These are phyloP conservation scores for Alternaria brassicae DNA, from an alignment of 2,329 filamentous ascomycete genomes.

Conservation along the genomic window DNA sequence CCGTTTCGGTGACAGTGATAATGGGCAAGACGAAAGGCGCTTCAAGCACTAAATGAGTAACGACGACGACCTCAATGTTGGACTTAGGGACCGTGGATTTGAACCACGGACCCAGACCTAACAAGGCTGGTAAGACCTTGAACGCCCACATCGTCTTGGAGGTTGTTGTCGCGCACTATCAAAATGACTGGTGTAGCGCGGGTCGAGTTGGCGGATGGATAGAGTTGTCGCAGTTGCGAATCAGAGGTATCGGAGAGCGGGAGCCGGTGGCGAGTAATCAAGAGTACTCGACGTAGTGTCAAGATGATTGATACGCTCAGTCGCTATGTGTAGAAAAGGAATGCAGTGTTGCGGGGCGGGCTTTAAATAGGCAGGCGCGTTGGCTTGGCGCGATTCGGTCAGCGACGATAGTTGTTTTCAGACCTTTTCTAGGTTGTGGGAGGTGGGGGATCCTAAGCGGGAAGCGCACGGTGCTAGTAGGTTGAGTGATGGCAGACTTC, in stretches of 20 bases:
- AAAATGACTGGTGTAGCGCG: not conserved
- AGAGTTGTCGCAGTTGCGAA: not conserved
- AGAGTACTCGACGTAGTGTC: not conserved
- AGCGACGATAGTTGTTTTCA: not conserved
- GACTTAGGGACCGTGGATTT: not conserved
- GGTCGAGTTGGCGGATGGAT: not conserved
- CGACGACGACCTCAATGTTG: not conserved
- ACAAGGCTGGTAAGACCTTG: constrained; percentile 2
- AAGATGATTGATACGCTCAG: not conserved
- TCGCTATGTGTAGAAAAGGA: not conserved
- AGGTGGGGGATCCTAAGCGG: not conserved
- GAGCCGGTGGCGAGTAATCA: not conserved
- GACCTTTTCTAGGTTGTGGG: not conserved
- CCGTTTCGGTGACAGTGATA: constrained; percentile 6
- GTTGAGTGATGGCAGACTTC: not conserved
- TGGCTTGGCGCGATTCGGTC: not conserved
- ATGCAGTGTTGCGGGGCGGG: not conserved
- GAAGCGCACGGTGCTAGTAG: not conserved
- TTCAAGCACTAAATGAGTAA: not conserved
- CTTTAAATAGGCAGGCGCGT: not conserved
- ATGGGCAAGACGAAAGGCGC: constrained; percentile 6
- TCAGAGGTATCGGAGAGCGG: not conserved
- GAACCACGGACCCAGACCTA: not conserved
- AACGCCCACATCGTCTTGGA: constrained; percentile 2
- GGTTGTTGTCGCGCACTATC: not conserved